Base-by-base conservation (phyloP, 2,329 filamentous ascomycete genomes). In the Penicillium paneum region DNA sequence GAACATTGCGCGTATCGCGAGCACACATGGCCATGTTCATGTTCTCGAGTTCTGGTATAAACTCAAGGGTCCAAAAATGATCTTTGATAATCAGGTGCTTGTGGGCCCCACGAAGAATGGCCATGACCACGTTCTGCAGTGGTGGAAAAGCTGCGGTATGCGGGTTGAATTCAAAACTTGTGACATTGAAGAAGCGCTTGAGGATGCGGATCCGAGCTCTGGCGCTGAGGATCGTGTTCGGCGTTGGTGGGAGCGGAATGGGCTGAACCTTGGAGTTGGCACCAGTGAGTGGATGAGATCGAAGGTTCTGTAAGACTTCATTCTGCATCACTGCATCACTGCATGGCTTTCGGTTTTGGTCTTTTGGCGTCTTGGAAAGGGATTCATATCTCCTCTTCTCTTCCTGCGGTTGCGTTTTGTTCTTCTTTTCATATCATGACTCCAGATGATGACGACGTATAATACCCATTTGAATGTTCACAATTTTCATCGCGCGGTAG, bases 81-180 rank as follows among this genome's bases (percentile, higher is more conserved):
- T 90, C 17, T 94, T 91, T 63, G 90, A 95, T 71, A 85, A 86
- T 47, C 88, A 93, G 64, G 89, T 94, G 1, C 81, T 97, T 0
- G 88, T 95, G 1, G 89, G 89, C 8, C 89, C 93, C 0, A 97
- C 92, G 1, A 90, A 91, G 65, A 89, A 93, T 68, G 90, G 91
- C 5, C 89, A 95, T 70, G 84, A 91, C 3, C 81, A 85, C 34
- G 91, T 96, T 21, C 77, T 97, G 8, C 90, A 96, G 70, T 97
- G 93, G 93, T 97, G 93, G 92, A 88, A 89, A 67, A 81, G 80
- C 31, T 78, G 75, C 34, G 84, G 86, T 0, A 80, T 92, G 63
- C 82, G 83, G 49, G 91, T 97, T 26, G 91, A 96, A 72, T 97
- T 96, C 74, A 92, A 93, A 71, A 96, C 91, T 1, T 96, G 91